Percentiles rank a stretch among this genome's conserved stretches.
These are phyloP conservation scores for Exophiala oligosperma DNA, from an alignment of 2,329 filamentous ascomycete genomes.

Conservation along the genomic window DNA sequence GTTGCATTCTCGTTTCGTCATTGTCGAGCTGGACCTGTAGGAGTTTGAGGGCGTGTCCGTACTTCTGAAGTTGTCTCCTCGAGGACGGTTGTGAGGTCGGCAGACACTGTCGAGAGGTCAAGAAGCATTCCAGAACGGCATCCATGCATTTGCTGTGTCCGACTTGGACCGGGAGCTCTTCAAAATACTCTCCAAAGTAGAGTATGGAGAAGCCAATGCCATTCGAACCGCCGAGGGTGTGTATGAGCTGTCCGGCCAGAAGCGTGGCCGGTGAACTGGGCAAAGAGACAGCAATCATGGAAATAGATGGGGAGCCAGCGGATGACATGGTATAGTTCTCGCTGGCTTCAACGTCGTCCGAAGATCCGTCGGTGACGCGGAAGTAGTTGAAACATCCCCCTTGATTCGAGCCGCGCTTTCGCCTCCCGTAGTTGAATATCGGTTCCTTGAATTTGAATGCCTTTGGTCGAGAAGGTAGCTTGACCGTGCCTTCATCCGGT, in stretches of 20 bases:
- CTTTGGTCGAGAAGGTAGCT: not conserved
- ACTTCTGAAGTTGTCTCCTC: not conserved
- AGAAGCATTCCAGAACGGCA: not conserved
- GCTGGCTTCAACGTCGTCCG: not conserved
- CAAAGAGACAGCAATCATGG: not conserved
- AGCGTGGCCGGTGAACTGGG: not conserved
- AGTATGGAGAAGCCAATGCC: not conserved
- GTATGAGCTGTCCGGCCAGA: not conserved
- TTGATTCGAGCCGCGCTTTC: not conserved
- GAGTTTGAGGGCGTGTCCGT: not conserved
- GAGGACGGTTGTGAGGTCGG: not conserved
- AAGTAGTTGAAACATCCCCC: not conserved
- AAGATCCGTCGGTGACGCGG: not conserved
- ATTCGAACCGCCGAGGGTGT: not conserved
- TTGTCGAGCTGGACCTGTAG: not conserved
- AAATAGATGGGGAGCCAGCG: not conserved
- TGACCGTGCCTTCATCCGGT: not conserved
- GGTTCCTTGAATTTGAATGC: not conserved
- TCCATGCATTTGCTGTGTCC: not conserved
- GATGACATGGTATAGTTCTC: not conserved
- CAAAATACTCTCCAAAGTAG: not conserved
- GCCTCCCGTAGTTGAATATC: not conserved
- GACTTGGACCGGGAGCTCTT: not conserved
- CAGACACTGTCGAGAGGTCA: not conserved
- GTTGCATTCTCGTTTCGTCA: not conserved